phyloP scores from a whole-genome alignment of 176 grass and related monocot species.

The Otatea glauca region DNA sequence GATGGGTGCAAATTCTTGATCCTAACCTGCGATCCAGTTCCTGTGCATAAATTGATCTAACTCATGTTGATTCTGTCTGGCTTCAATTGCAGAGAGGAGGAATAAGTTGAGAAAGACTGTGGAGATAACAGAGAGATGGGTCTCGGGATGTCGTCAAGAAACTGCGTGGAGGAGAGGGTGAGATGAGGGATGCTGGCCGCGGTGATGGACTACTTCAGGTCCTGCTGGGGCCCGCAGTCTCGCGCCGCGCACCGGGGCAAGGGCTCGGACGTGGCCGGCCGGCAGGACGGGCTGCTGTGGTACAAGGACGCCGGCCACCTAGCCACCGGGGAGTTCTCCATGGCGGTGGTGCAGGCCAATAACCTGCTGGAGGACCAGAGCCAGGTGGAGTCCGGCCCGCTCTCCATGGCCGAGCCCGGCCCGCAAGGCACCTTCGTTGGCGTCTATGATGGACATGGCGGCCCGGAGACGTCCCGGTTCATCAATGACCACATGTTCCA shows the following conservation, averaged over 20 bases:
- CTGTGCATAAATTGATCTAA: neutral
- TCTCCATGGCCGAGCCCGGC: constrained; percentile 58
- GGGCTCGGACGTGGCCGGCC: constrained; percentile 57
- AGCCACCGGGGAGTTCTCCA: constrained; percentile 77
- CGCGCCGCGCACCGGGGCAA: constrained; percentile 39
- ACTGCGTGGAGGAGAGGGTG: constrained; percentile 47
- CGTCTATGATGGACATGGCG: constrained; percentile 88
- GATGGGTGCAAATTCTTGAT: constrained; percentile 36
- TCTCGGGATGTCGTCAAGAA: constrained; percentile 37
- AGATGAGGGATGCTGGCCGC: constrained; percentile 70
- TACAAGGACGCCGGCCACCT: constrained; percentile 80
- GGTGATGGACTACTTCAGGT: constrained; percentile 73
- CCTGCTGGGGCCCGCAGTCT: constrained; percentile 68
- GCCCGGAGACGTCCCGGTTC: constrained; percentile 73
- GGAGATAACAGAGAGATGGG: constrained; percentile 26
- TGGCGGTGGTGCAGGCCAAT: constrained; percentile 94
- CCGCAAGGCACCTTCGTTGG: constrained; percentile 75
- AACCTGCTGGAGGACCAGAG: constrained; percentile 86
- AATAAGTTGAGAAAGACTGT: constrained; percentile 6
- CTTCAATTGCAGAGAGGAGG: neutral
- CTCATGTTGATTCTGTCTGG: constrained; percentile 27
- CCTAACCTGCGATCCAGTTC: constrained; percentile 18
- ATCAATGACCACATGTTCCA: constrained; percentile 80
- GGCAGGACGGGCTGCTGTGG: constrained; percentile 81
- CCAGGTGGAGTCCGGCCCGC: constrained; percentile 74